Conservation (phyloP, 768 basidiomycete genomes). For the Gyrodon lividus region DNA sequence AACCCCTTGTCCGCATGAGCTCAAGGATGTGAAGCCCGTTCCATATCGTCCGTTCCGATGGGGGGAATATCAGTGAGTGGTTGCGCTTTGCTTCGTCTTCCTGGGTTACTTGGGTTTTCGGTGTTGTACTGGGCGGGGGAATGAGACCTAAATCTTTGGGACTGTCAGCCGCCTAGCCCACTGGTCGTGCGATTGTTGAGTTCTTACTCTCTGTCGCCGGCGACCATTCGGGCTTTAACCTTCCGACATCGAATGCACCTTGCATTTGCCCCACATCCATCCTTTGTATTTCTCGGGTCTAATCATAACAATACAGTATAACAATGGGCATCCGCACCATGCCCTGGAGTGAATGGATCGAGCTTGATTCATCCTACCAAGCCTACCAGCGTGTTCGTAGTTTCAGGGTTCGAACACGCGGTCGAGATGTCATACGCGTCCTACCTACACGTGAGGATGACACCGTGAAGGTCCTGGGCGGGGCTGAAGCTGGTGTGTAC, state of each 20-base stretch:
- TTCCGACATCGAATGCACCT: not conserved
- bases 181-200: too few species aligned
- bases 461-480: constrained; percentile 28
- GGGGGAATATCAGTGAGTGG: constrained; percentile 64
- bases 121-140: too few species aligned
- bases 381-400: constrained; percentile 54
- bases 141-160: too few species aligned
- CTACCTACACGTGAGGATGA: constrained; percentile 43
- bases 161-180: too few species aligned
- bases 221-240: not conserved
- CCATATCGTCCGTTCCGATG: constrained; percentile 65
- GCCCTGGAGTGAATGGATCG: constrained; percentile 73
- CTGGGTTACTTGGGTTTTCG: not conserved
- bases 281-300: constrained; percentile 1
- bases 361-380: constrained; percentile 60
- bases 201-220: not conserved
- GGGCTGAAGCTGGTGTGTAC: constrained; percentile 28
- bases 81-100: not conserved
- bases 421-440: constrained; percentile 46
- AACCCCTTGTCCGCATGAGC: constrained; percentile 36
- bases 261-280: not conserved
- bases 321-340: constrained; percentile 70
- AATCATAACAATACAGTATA: constrained; percentile 38
- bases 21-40: constrained; percentile 50
- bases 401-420: constrained; percentile 53